A percentile compares a stretch with the other conserved stretches of the same genome.
These are phyloP conservation scores for Amaranthus hypochondriacus DNA, from an alignment of 148 eudicot genomes.

Conservation along the genomic window DNA sequence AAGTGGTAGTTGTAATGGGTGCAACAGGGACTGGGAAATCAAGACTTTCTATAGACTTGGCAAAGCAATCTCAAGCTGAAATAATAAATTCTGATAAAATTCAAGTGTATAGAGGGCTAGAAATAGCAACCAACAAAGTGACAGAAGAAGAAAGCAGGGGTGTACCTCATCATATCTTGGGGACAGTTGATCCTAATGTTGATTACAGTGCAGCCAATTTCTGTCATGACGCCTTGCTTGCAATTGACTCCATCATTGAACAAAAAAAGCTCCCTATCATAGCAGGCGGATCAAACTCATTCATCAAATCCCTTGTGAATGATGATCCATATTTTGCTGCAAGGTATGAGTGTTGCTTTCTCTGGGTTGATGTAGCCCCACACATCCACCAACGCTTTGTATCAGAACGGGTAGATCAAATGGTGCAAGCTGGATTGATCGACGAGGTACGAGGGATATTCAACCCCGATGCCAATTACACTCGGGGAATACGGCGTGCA, in stretches of 20 bases:
- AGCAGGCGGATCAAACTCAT: constrained; percentile 91
- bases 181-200: constrained; percentile 43
- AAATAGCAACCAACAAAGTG: constrained; percentile 73
- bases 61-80: constrained; percentile 56
- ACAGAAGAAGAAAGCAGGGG: constrained; percentile 66
- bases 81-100: constrained; percentile 80
- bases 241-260: constrained; percentile 48
- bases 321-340: constrained; percentile 51
- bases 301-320: constrained; percentile 56
- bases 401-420: constrained; percentile 63
- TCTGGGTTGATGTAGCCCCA: constrained; percentile 71
- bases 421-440: constrained; percentile 56
- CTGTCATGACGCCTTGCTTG: constrained; percentile 42
- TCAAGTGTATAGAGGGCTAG: constrained; percentile 72
- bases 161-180: constrained; percentile 70
- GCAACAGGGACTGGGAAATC: constrained; percentile 93
- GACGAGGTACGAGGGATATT: constrained; percentile 58
- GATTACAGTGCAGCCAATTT: constrained; percentile 62
- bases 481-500: constrained; percentile 62
- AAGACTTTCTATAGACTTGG: constrained; percentile 69
- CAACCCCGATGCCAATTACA: constrained; percentile 44
- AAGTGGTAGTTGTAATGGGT: constrained; percentile 80
- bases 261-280: constrained; percentile 67
- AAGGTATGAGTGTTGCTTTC: constrained; percentile 61
- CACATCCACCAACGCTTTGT: constrained; percentile 51